A percentile compares a stretch with the other conserved stretches of the same genome.
Evolutionary conservation across 148 eudicot genomes (phyloP).

Genomic region (Rhododendron molle): DNA sequence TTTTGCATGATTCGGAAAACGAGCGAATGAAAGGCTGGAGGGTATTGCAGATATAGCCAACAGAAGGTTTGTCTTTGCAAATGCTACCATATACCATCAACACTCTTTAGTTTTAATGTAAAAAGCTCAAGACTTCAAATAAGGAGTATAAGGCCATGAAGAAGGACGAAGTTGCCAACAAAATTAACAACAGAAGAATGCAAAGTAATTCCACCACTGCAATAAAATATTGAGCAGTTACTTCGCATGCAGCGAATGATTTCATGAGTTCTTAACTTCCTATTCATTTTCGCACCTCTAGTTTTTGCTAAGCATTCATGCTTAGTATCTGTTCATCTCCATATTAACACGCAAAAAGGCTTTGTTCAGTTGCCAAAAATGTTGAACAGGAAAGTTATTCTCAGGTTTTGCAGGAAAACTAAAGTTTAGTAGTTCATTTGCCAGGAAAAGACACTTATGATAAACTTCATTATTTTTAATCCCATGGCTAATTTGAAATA

Average conservation of each 20-base stretch:
- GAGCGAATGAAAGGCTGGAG: neutral
- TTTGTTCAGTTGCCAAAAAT: no score
- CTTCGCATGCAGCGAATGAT: neutral
- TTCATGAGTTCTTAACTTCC: neutral
- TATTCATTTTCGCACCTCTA: no score
- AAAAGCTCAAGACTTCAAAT: neutral
- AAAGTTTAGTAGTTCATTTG: no score
- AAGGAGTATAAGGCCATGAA: conserved; percentile 1
- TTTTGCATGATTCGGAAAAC: neutral
- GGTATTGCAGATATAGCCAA: neutral
- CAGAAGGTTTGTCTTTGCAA: neutral
- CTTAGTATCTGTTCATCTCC: neutral
- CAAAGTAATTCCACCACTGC: neutral
- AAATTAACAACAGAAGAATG: neutral
- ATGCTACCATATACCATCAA: neutral
- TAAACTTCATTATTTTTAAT: no score
- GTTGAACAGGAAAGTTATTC: no score
- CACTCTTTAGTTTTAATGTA: neutral
- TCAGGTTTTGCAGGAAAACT: no score
- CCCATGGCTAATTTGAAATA: no score
- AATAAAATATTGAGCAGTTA: neutral
- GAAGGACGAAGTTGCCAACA: neutral
- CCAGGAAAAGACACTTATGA: no score
- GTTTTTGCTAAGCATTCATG: neutral
- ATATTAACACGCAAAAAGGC: neutral